These are phyloP conservation scores for Plantago rigida DNA, from an alignment of 305 asterid species.

Conservation along the genomic window DNA sequence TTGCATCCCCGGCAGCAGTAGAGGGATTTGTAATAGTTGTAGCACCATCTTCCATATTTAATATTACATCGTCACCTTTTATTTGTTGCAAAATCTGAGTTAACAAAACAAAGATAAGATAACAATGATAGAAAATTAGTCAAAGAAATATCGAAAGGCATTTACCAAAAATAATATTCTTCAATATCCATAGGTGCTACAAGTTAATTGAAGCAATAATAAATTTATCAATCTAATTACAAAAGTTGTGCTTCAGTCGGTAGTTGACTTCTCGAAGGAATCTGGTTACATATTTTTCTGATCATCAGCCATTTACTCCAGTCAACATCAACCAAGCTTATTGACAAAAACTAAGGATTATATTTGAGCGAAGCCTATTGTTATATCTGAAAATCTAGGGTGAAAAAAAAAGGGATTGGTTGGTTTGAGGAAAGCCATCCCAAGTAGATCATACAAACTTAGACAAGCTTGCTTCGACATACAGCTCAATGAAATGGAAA, in stretches of 20 bases:
- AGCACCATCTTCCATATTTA: slow-evolving; percentile 68
- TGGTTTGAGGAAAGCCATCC: too few species aligned
- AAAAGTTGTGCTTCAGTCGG: slow-evolving; percentile 1
- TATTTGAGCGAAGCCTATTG: too few species aligned
- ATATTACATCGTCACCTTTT: slow-evolving; percentile 64
- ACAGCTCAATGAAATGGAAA: background rate
- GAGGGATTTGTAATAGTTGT: slow-evolving; percentile 81
- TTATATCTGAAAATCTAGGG: too few species aligned
- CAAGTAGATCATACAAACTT: too few species aligned
- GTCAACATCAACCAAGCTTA: too few species aligned
- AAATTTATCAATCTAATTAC: background rate
- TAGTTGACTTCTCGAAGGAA: too few species aligned
- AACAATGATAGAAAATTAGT: slow-evolving; percentile 1
- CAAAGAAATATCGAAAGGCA: background rate
- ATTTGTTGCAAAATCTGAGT: slow-evolving; percentile 86
- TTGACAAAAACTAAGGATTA: too few species aligned
- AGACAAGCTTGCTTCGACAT: too few species aligned
- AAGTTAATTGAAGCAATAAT: too few species aligned
- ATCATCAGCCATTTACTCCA: too few species aligned
- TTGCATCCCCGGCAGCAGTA: slow-evolving; percentile 95
- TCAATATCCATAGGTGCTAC: slow-evolving; percentile 3
- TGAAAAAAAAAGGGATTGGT: too few species aligned
- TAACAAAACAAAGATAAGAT: slow-evolving; percentile 17
- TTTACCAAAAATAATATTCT: background rate
- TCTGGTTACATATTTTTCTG: too few species aligned